Base-by-base conservation (phyloP, 2,329 filamentous ascomycete genomes). In the Paecilomyces variotii region DNA sequence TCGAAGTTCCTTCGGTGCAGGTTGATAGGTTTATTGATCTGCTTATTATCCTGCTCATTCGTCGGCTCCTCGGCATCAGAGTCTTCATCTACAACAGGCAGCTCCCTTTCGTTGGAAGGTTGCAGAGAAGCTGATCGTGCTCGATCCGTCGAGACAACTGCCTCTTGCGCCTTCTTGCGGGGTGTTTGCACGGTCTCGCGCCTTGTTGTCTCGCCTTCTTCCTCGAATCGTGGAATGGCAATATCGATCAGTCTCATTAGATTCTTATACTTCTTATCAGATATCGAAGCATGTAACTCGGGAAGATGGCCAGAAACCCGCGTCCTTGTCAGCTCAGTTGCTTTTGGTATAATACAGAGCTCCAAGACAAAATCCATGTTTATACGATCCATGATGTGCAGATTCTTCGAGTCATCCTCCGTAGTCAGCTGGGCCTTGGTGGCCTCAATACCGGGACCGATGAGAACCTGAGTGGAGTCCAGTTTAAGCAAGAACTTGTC, bases 321-420 rank as follows among this genome's bases (percentile, higher is more conserved):
- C 65, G 97, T 87, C 68, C 94, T 94, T 12, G 94, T 95, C 54
- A 99, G 79, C 62, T 97, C 95, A 0, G 93, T 89, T 0, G 91
- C 91, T 70, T 97, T 97, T 0, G 94, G 94, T n/a, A 99, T 79
- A 65, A 99, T 99, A 6, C 92, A 99, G 24, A 89, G 88, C 71
- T 97, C 92, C n/a, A 99, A 85, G 10, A 91, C 86, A 71, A 99
- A 97, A 72, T 97, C 90, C 66, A 99, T 89, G 65, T 96, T 99
- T 78, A 99, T 99, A 64, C 90, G 87, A 72, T 99, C 93, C 35
- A 99, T 90, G 57, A 99, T 86, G 70, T 97, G 93, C 64, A 95
- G 82, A 62, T 87, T 87, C 58, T 87, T 87, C 1, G 82, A 80
- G 5, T 88, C 84, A 27, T 87, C 84, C 62, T 84, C 83, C 28